Percentiles rank a stretch among this genome's conserved stretches.
These are phyloP conservation scores for Colletotrichum gigasporum DNA, from an alignment of 2,329 filamentous ascomycete genomes.

Conservation along the genomic window DNA sequence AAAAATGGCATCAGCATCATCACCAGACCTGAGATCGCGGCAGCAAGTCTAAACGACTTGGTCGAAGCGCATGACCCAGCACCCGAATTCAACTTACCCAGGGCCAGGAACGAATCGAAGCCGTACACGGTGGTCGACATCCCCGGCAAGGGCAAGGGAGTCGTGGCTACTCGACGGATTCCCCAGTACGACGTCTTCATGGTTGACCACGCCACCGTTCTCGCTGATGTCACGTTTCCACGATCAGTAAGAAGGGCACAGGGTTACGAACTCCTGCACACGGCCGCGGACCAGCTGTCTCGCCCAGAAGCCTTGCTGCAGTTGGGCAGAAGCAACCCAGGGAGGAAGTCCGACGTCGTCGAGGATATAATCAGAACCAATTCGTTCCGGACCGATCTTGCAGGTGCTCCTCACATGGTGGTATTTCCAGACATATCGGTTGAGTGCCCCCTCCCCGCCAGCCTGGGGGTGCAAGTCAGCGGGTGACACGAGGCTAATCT, in stretches of 20 bases:
- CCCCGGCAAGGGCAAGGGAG: conserved; percentile 44
- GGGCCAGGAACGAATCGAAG: conserved; percentile 1
- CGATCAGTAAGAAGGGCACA: conserved; percentile 37
- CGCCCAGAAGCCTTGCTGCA: conserved; percentile 38
- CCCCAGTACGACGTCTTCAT: conserved; percentile 45
- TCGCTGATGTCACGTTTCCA: conserved; percentile 43
- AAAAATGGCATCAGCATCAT: conserved; percentile 45
- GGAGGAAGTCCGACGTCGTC: conserved; percentile 38
- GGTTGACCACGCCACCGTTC: conserved; percentile 43
- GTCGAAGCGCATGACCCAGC: conserved; percentile 33
- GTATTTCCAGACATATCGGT: too few species aligned
- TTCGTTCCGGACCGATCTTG: too few species aligned
- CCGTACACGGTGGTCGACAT: conserved; percentile 41
- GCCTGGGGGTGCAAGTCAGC: too few species aligned
- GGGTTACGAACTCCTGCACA: conserved; percentile 42
- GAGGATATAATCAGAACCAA: conserved; percentile 49
- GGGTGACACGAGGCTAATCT: too few species aligned
- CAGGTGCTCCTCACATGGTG: too few species aligned
- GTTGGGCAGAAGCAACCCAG: conserved; percentile 39
- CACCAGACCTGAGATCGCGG: conserved; percentile 44
- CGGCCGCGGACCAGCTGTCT: conserved; percentile 40
- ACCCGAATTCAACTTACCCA: conserved; percentile 12
- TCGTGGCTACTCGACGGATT: conserved; percentile 44
- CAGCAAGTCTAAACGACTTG: conserved; percentile 39
- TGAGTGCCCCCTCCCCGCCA: too few species aligned